Evolutionary conservation across 208 protist genomes (phyloP).

Genomic region (Leishmania guyanensis): DNA sequence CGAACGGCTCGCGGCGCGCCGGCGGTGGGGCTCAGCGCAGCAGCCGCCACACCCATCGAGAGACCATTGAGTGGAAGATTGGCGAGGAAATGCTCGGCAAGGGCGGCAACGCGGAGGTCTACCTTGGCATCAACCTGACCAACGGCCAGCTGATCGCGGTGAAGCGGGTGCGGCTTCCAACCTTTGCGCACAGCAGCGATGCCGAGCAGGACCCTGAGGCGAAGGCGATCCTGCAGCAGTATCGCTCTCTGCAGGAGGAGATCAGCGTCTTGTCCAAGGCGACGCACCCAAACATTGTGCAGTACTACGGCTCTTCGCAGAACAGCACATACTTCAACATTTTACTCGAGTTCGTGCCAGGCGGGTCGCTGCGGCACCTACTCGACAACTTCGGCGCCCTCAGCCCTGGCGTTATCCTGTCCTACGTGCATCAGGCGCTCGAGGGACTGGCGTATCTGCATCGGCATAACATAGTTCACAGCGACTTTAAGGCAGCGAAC

Average conservation of each 20-base stretch:
- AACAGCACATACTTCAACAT: slow-evolving; percentile 90
- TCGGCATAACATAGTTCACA: slow-evolving; percentile 87
- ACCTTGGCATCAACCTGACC: slow-evolving; percentile 90
- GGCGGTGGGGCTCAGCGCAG: slow-evolving; percentile 19
- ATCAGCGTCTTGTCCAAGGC: slow-evolving; percentile 91
- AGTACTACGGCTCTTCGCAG: slow-evolving; percentile 88
- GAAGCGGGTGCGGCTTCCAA: slow-evolving; percentile 85
- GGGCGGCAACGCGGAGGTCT: slow-evolving; percentile 90
- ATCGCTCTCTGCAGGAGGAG: slow-evolving; percentile 86
- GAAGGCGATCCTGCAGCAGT: slow-evolving; percentile 78
- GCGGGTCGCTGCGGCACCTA: slow-evolving; percentile 86
- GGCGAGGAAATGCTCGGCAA: slow-evolving; percentile 91
- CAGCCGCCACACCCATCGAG: slow-evolving; percentile 42
- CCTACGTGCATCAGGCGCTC: slow-evolving; percentile 83
- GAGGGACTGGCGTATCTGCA: slow-evolving; percentile 90
- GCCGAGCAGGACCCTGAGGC: slow-evolving; percentile 44
- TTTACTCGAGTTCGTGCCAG: slow-evolving; percentile 91
- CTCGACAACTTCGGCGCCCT: slow-evolving; percentile 91
- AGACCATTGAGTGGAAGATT: slow-evolving; percentile 92
- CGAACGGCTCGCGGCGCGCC: slow-evolving; percentile 23
- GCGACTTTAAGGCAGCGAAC: slow-evolving; percentile 91
- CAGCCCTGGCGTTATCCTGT: slow-evolving; percentile 77
- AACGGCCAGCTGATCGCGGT: slow-evolving; percentile 91
- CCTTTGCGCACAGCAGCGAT: slow-evolving; percentile 18
- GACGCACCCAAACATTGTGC: slow-evolving; percentile 90